Evolutionary conservation across 2,329 filamentous ascomycete species (phyloP), one percentile per base, ranked within the genome.

Genomic region (Fusarium kyushuense): DNA sequence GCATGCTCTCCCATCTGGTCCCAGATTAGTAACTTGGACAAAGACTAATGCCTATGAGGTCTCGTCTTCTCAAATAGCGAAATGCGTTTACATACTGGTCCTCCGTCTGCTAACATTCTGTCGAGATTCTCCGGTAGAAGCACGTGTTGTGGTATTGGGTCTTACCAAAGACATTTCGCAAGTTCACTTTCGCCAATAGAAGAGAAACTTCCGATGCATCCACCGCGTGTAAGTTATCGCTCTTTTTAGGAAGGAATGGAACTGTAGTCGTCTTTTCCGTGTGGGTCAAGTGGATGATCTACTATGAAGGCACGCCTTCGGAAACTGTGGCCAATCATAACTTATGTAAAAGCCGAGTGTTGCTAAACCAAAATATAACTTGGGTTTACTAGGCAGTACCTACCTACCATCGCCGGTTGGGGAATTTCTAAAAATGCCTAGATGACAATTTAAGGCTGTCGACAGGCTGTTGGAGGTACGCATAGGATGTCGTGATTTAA

Each of bases 1-100:
- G 61, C 83, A 85, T 35, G 84, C 84, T 63, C 75, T 75, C 43
- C 77, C 76, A 35, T 79, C 77, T 79, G 47, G 25, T 49, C 23
- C n/a, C 23, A 35, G 33, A 36, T 49, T 38, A 49, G 47, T 49
- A 17, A 49, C 32, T 49, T 43, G n/a, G 25, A 19, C 17, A 29
- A 13, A 42, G 16, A 7, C 23, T n/a, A 5, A 27, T 27, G 23
- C 3, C 7, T 29, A 4, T 43, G 16, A 19, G 25, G 25, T 27
- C 23, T 38, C 25, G 25, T 27, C 23, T 38, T 49, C 8, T 25
- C 13, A n/a, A 25, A 19, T 6, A 40, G 48, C 16, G n/a, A 35
- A 63, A 47, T 12, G 33, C 19, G 33, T 12, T 16, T 45, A 60
- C 67, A 47, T 69, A 69, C 67, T 69, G 48, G 51, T 67, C 40